A percentile compares a stretch with the other conserved stretches of the same genome.
Evolutionary conservation across 2,329 filamentous ascomycete genomes (phyloP).

Genomic region (Microcyclosporella mali): DNA sequence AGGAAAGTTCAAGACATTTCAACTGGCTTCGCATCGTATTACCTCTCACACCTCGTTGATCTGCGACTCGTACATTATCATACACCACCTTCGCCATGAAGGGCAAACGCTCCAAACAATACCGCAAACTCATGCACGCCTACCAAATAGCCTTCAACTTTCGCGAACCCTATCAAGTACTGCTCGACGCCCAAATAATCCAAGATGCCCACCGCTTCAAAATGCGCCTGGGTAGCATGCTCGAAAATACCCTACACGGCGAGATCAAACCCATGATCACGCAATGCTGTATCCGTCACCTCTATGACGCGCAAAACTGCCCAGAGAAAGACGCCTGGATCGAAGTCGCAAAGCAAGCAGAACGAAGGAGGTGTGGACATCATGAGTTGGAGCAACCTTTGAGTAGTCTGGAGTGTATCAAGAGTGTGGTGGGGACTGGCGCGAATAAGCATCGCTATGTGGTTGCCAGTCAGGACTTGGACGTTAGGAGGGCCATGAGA

Average conservation of each 20-base stretch:
- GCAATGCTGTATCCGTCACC: conserved; percentile 72
- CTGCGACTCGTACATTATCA: no score
- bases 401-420: conserved; percentile 62
- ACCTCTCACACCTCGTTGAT: conserved; percentile 5
- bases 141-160: conserved; percentile 85
- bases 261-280: conserved; percentile 81
- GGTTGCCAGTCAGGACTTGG: conserved; percentile 65
- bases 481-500: conserved; percentile 58
- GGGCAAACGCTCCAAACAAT: conserved; percentile 65
- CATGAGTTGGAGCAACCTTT: conserved; percentile 68
- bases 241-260: conserved; percentile 80
- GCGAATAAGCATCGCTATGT: conserved; percentile 75
- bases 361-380: conserved; percentile 72
- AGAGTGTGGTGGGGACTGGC: conserved; percentile 60
- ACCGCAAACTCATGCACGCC: conserved; percentile 88
- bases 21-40: background rate
- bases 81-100: conserved; percentile 48
- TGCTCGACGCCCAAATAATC: conserved; percentile 82
- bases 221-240: conserved; percentile 73
- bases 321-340: conserved; percentile 54
- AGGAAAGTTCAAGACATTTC: background rate
- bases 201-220: conserved; percentile 75
- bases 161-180: conserved; percentile 87
- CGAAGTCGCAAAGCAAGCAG: conserved; percentile 65
- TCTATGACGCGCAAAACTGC: conserved; percentile 50